Base-by-base conservation (phyloP, 352 stramenopile genomes). In the Globisporangium viniferum region DNA sequence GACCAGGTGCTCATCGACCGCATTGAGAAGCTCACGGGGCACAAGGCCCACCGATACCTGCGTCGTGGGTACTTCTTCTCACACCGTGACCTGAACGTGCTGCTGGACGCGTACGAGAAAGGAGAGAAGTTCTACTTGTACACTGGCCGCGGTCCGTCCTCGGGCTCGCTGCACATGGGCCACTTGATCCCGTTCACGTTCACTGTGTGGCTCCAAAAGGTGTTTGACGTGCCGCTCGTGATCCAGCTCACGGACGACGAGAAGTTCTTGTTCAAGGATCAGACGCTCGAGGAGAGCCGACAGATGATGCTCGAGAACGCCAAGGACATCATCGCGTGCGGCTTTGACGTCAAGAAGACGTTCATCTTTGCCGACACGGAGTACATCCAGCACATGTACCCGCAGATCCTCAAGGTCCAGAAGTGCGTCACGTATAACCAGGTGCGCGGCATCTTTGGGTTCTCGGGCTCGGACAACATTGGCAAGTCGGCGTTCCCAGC, bases 171-270 rank as follows among this genome's bases (percentile, higher is more conserved):
- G 78, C 98, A 99, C 85, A 93, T 99, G 71, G 98, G 98, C 12
- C 98, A 99, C 82, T 88, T 99, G 68, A 97, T 99, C 65, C 98
- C 98, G 14, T 99, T 99, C 78, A 94, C 98, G 61, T 99, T 99
- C 75, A 99, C 97, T n/a, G 87, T 98, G 59, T 99, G 96, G 96
- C 74, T 99, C 33, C 97, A 99, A 77, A 95, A 98, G 69, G 98
- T 98, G 55, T 99, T 99, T 71, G 86, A 99, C 63, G 97, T 98
- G 74, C 98, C 98, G 14, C 86, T 99, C 60, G 98, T 99, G 68
- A 99, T 99, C 77, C 98, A 99, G 85, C 96, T 99, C 62, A 99
- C 98, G 5, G 98, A 99, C 77, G 98, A 99, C 78, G 98, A 99
- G 76, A 99, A 99, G 82, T 99, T 99, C 71, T 75, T 99, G 10